phyloP scores from a whole-genome alignment of 768 basidiomycete genomes.

The Agrocybe pediades region DNA sequence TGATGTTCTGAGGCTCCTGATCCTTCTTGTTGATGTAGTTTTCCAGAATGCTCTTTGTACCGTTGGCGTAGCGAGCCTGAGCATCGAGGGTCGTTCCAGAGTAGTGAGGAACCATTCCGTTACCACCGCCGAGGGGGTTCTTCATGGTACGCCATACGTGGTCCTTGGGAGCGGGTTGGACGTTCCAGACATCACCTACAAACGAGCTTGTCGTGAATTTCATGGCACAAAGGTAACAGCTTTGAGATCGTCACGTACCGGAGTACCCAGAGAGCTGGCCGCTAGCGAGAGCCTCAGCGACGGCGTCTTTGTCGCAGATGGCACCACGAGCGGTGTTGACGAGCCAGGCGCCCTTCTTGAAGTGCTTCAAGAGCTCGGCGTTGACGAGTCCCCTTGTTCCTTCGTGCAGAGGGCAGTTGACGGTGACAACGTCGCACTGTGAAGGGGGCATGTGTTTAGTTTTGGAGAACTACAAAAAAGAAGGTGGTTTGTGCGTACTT shows the following conservation, averaged over 20 bases:
- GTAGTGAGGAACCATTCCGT: slow-evolving; percentile 89
- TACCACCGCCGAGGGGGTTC: slow-evolving; percentile 81
- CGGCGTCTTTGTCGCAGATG: slow-evolving; percentile 83
- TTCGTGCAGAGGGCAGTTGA: slow-evolving; percentile 89
- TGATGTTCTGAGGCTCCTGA: slow-evolving; percentile 82
- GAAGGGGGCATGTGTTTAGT: not conserved
- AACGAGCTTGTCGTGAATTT: too few species aligned
- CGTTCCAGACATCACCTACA: slow-evolving; percentile 84
- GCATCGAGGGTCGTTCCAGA: slow-evolving; percentile 90
- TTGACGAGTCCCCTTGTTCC: slow-evolving; percentile 80
- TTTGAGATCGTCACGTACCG: too few species aligned
- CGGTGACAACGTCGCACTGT: slow-evolving; percentile 79
- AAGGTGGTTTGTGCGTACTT: slow-evolving; percentile 19
- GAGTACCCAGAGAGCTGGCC: slow-evolving; percentile 72
- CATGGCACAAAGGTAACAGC: too few species aligned
- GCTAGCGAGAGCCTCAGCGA: slow-evolving; percentile 72
- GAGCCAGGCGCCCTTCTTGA: slow-evolving; percentile 92
- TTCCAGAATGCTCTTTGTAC: slow-evolving; percentile 68
- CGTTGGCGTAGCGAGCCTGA: slow-evolving; percentile 82
- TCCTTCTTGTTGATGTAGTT: slow-evolving; percentile 64
- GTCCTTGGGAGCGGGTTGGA: slow-evolving; percentile 84
- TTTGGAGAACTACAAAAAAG: not conserved
- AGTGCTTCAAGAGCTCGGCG: slow-evolving; percentile 78
- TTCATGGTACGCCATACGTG: slow-evolving; percentile 85
- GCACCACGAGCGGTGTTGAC: slow-evolving; percentile 95